A percentile compares a stretch with the other conserved stretches of the same genome.
Conservation (phyloP, 176 grass and related monocot species). For the Juncus effusus region DNA sequence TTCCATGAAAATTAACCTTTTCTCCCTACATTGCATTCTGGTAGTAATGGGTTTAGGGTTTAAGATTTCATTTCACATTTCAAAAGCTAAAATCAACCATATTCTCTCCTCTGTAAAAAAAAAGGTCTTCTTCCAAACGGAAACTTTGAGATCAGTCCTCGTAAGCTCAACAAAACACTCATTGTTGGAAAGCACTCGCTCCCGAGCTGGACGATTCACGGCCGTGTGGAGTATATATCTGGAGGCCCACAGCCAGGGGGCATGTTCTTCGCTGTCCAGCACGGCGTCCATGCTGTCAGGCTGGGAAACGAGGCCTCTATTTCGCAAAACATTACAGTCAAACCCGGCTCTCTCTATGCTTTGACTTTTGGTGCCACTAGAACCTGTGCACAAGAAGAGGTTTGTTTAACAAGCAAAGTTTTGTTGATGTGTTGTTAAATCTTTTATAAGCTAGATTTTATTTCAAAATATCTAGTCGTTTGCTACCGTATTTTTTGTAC, state of each 20-base stretch:
- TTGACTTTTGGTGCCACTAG: slow-evolving; percentile 89
- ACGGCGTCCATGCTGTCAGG: slow-evolving; percentile 80
- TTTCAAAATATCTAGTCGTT: too few relatives aligned
- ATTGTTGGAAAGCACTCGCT: slow-evolving; percentile 85
- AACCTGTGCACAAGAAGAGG: slow-evolving; percentile 94
- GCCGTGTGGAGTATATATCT: slow-evolving; percentile 77
- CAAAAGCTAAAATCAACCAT: too few relatives aligned
- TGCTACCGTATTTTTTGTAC: too few relatives aligned
- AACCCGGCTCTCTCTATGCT: slow-evolving; percentile 69
- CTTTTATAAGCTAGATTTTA: too few relatives aligned
- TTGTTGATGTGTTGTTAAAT: too few relatives aligned
- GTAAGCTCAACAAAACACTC: slow-evolving; percentile 74
- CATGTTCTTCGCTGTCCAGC: slow-evolving; percentile 84
- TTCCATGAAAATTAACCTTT: too few relatives aligned
- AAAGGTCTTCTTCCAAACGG: slow-evolving; percentile 78
- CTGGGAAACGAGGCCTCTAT: slow-evolving; percentile 65
- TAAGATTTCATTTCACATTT: not conserved
- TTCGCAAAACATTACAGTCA: slow-evolving; percentile 79
- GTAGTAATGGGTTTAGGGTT: not conserved
- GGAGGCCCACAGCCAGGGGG: slow-evolving; percentile 78
- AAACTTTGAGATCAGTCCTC: slow-evolving; percentile 83
- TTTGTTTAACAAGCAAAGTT: slow-evolving; percentile 25
- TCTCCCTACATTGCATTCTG: too few relatives aligned
- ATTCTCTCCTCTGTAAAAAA: not conserved
- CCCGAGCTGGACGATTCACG: slow-evolving; percentile 71